Conservation (phyloP, 78 protist species). For the Isochrysis galbana region DNA sequence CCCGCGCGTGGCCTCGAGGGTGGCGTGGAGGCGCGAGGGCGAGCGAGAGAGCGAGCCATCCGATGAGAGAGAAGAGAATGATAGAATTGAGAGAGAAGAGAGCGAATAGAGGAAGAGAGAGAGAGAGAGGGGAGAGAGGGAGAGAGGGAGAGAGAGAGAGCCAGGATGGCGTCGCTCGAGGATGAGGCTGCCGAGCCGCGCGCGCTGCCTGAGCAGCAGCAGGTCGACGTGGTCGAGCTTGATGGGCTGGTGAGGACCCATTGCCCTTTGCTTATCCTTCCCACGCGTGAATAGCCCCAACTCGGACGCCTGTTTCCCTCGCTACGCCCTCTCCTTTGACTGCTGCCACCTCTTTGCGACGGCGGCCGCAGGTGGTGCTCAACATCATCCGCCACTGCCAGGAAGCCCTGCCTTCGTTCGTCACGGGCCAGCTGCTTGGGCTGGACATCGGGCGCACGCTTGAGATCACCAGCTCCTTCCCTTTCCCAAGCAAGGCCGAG, state of each 20-base stretch:
- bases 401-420: neutral
- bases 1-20: no score
- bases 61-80: no score
- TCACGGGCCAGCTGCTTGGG: conserved; percentile 42
- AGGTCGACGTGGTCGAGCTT: neutral
- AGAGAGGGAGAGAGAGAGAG: no score
- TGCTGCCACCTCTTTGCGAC: neutral
- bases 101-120: no score
- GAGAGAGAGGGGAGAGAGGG: no score
- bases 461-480: conserved; percentile 19
- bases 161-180: no score
- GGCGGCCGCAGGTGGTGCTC: conserved; percentile 18
- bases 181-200: no score
- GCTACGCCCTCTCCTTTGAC: neutral
- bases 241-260: neutral
- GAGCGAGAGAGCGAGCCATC: no score
- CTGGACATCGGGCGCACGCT: conserved; percentile 24
- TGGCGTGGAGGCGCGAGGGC: no score
- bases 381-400: conserved; percentile 28
- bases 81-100: no score
- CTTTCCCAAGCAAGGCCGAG: neutral
- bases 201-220: no score
- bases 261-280: neutral
- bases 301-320: neutral
- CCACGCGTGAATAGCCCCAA: neutral